Percentiles rank a stretch among this genome's conserved stretches.
Conservation (phyloP, 139 green algal genomes). For the Micromonas commoda region DNA sequence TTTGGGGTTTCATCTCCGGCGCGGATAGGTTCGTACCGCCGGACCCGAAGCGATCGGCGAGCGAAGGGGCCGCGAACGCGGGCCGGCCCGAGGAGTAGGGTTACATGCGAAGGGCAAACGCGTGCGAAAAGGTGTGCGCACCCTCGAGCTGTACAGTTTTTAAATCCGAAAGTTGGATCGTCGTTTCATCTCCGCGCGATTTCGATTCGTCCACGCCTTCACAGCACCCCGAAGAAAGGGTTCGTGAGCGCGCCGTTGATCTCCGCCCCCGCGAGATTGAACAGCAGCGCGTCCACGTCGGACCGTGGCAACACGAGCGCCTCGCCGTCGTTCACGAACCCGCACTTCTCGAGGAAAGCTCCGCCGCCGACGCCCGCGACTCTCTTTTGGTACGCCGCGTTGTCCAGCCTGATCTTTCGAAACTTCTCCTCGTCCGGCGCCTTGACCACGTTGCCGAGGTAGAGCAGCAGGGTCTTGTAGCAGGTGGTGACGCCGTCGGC, state of each 20-base stretch:
- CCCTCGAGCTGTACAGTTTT: too few species aligned
- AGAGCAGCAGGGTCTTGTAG: constrained; percentile 66
- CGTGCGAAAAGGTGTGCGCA: too few species aligned
- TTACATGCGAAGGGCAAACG: too few species aligned
- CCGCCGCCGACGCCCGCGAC: constrained; percentile 54
- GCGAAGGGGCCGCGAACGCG: too few species aligned
- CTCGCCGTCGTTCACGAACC: constrained; percentile 61
- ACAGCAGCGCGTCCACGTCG: constrained; percentile 47
- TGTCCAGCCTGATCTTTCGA: constrained; percentile 67
- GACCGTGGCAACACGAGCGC: constrained; percentile 49
- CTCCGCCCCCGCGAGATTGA: constrained; percentile 62
- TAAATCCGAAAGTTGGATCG: too few species aligned
- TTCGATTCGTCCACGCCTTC: too few species aligned
- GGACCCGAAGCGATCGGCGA: background rate
- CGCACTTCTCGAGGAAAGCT: constrained; percentile 67
- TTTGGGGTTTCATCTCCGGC: background rate
- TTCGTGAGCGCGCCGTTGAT: constrained; percentile 78
- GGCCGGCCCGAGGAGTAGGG: too few species aligned
- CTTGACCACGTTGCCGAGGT: constrained; percentile 74
- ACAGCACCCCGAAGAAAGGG: constrained; percentile 86
- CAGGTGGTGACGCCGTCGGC: background rate
- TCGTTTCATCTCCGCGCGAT: too few species aligned
- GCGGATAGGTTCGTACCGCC: background rate
- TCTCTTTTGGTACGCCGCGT: constrained; percentile 73
- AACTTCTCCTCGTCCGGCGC: constrained; percentile 82